A percentile compares a stretch with the other conserved stretches of the same genome.
Evolutionary conservation across 2,329 filamentous ascomycete species (phyloP).

Genomic region (Aspergillus sp.): DNA sequence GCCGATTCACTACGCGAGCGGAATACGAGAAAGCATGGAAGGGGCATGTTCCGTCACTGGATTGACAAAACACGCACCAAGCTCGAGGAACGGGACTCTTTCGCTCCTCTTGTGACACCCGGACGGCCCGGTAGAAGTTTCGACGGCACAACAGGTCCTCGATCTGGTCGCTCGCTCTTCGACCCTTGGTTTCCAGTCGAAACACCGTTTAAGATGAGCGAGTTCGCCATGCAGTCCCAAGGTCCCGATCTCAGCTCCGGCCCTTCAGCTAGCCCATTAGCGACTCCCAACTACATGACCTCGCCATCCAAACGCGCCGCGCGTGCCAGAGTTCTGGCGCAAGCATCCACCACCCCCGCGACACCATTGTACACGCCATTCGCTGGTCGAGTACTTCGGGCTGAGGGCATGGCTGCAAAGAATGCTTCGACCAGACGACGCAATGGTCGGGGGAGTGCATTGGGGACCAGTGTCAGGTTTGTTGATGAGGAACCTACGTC

Average conservation of each 20-base stretch:
- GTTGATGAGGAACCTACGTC: constrained; percentile 37
- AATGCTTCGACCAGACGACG: constrained; percentile 17
- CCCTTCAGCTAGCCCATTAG: constrained; percentile 30
- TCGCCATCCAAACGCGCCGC: constrained; percentile 43
- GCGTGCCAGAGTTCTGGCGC: constrained; percentile 34
- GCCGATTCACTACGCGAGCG: constrained; percentile 48
- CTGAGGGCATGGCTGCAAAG: constrained; percentile 14
- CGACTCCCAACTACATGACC: constrained; percentile 37
- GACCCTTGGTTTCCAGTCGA: constrained; percentile 32
- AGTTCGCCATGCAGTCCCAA: constrained; percentile 27
- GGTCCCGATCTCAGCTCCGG: constrained; percentile 1
- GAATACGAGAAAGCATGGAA: constrained; percentile 49
- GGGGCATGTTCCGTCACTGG: constrained; percentile 53
- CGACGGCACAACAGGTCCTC: constrained; percentile 13
- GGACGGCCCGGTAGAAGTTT: constrained; percentile 16
- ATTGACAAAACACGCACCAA: constrained; percentile 36
- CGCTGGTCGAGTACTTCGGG: constrained; percentile 31
- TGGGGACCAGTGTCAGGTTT: constrained; percentile 35
- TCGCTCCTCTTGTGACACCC: constrained; percentile 20
- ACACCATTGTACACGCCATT: constrained; percentile 40
- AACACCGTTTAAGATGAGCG: constrained; percentile 31
- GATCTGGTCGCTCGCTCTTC: constrained; percentile 22
- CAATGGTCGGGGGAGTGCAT: constrained; percentile 20
- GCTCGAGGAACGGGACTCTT: constrained; percentile 23
- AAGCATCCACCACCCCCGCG: constrained; percentile 38